These are phyloP conservation scores for Alternaria sp. DNA, from an alignment of 2,329 filamentous ascomycete genomes.

Conservation along the genomic window DNA sequence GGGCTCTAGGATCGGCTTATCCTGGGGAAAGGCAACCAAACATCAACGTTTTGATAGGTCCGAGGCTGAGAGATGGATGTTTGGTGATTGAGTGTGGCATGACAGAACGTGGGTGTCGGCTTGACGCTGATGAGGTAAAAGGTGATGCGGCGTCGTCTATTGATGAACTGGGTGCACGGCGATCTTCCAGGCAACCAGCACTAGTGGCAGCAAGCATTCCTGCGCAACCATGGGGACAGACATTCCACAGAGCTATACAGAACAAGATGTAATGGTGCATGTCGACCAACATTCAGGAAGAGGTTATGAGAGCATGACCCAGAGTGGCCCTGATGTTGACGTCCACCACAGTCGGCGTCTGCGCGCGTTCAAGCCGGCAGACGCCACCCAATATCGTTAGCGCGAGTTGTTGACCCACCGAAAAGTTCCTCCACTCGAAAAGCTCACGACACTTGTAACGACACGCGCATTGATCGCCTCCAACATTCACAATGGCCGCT, in stretches of 20 bases:
- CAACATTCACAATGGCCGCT: slow-evolving; percentile 73
- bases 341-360: slow-evolving; percentile 13
- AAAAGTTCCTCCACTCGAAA: slow-evolving; percentile 31
- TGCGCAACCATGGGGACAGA: not conserved
- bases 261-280: not conserved
- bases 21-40: slow-evolving; percentile 15
- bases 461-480: slow-evolving; percentile 20
- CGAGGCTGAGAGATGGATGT: slow-evolving; percentile 1
- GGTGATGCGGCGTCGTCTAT: slow-evolving; percentile 17
- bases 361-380: slow-evolving; percentile 13
- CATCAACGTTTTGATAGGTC: slow-evolving; percentile 9
- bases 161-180: slow-evolving; percentile 37
- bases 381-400: slow-evolving; percentile 21
- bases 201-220: slow-evolving; percentile 9
- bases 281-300: not conserved
- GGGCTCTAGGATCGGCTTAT: slow-evolving; percentile 23
- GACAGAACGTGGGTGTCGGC: slow-evolving; percentile 19
- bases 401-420: slow-evolving; percentile 24
- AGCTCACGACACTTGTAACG: slow-evolving; percentile 18
- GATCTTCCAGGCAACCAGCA: slow-evolving; percentile 30
- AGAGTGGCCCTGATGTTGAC: not conserved
- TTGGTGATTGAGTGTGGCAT: slow-evolving; percentile 22
- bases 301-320: not conserved
- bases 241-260: not conserved
- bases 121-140: slow-evolving; percentile 25